Base-by-base conservation (phyloP, 805 yeast species). In the Ogataea dorogensis region DNA sequence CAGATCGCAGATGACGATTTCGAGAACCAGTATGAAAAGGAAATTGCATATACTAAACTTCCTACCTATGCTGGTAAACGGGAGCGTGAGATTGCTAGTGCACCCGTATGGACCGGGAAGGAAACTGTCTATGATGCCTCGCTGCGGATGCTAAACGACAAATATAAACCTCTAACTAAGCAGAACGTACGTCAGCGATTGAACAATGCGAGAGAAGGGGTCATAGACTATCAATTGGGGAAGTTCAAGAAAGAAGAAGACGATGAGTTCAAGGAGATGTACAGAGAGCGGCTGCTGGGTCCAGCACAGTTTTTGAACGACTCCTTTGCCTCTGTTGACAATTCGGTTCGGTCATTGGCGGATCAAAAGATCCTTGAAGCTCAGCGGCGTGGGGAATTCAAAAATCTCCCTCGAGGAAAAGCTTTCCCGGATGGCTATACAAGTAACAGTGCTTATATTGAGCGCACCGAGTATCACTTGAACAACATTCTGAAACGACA, bases 341-440 rank as follows among this genome's bases (percentile, higher is more conserved):
- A 75, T 20, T 56, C 75, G 40, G 74, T 83, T 17, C 73, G 70
- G 28, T 73, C 87, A 0, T 49, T 86, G 33, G 96, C 96, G 0
- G 86, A 83, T 49, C 77, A 79, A 23, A 66, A 77, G 31, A 86
- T 88, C 17, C 86, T 79, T 49, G 88, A 86, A 13, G 85, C 93
- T 23, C 71, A 76, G 48, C 64, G 69, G 16, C 70, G 80, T 4
- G 95, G 96, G 0, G 81, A 74, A 21, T 88, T 88, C 52, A 59
- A 70, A 1, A 73, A 75, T 34, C 51, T 79, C 5, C 72, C 76
- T 0, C 68, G 95, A 40, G 95, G 95, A 0, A 70, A 73, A 47
- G 79, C 80, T 3, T 51, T 81, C 11, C 63, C 64, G 4, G 49
- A 47, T 15, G 68, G 62, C 12, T 58, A 50, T 30, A 56, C 63